These are phyloP conservation scores for Podospora conica DNA, from an alignment of 495 filamentous ascomycete species.

Conservation along the genomic window DNA sequence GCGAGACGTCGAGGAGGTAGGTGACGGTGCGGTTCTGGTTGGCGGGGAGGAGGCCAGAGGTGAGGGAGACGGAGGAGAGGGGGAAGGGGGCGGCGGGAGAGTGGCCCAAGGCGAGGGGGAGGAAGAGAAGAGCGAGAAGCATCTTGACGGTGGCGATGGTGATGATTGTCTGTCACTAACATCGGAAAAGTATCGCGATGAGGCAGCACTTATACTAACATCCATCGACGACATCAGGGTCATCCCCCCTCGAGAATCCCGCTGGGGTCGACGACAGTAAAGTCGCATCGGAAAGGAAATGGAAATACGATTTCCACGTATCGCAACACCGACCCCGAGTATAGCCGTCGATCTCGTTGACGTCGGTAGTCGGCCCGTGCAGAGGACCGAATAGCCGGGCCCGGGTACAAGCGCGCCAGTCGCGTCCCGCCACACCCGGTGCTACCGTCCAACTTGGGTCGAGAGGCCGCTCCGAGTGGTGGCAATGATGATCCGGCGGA, in stretches of 20 bases:
- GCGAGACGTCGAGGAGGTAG: conserved; percentile 30
- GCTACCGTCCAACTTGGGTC: neutral
- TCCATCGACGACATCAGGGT: no score
- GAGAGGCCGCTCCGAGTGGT: neutral
- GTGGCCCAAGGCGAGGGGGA: neutral
- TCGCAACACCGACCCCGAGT: neutral
- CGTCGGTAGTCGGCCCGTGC: neutral
- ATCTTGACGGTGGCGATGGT: neutral
- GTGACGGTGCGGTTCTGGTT: conserved; percentile 32
- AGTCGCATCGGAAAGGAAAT: neutral
- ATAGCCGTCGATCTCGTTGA: neutral
- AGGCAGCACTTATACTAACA: no score
- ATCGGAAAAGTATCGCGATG: no score
- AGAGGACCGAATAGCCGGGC: neutral
- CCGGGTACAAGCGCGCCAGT: neutral
- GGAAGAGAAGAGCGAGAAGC: neutral
- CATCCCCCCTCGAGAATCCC: no score
- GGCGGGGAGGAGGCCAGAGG: neutral
- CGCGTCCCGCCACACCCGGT: neutral
- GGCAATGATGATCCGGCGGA: neutral
- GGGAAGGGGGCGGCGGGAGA: neutral
- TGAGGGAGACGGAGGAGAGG: neutral
- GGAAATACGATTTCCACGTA: neutral
- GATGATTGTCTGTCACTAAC: neutral
- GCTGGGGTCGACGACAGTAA: no score